These are phyloP conservation scores for Podaxis pistillaris DNA, from an alignment of 768 basidiomycete genomes.

Conservation along the genomic window DNA sequence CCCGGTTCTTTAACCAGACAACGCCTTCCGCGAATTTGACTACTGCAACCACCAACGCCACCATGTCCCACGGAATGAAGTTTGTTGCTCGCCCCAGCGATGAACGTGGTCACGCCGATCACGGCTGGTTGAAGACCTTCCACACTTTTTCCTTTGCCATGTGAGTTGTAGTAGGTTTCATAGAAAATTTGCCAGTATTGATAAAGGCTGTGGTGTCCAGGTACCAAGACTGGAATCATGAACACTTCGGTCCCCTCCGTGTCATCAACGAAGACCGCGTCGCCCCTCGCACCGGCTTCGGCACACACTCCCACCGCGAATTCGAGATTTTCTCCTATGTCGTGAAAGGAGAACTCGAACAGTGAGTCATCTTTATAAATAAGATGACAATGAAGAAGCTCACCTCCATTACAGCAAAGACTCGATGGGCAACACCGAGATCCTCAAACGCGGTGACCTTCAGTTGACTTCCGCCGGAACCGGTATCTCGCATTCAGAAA, in stretches of 20 bases:
- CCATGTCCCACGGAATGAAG: conserved; percentile 30
- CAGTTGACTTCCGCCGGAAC: conserved; percentile 93
- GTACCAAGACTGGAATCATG: conserved; percentile 60
- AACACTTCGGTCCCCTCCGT: conserved; percentile 70
- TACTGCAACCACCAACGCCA: conserved; percentile 6
- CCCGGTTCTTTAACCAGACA: conserved; percentile 23
- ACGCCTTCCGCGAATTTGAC: conserved; percentile 1
- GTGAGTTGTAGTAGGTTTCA: conserved; percentile 37
- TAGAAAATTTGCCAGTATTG: conserved; percentile 10
- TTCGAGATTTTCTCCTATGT: conserved; percentile 94
- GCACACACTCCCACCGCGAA: conserved; percentile 78
- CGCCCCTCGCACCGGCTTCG: conserved; percentile 73
- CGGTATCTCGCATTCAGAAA: conserved; percentile 82
- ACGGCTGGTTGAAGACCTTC: conserved; percentile 86
- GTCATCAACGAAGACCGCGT: conserved; percentile 97
- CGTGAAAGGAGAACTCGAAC: conserved; percentile 74
- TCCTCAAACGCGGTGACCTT: conserved; percentile 84
- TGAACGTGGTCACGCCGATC: conserved; percentile 71
- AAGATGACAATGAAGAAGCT: neutral
- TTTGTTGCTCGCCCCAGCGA: conserved; percentile 56
- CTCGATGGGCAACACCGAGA: conserved; percentile 88
- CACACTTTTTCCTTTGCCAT: conserved; percentile 78
- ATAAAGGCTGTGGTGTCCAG: conserved; percentile 24
- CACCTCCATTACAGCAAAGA: conserved; percentile 60
- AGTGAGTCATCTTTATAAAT: conserved; percentile 45